Conservation (phyloP, 192 early-diverging fungal genomes). For the Rhizoclosmatium sp. region DNA sequence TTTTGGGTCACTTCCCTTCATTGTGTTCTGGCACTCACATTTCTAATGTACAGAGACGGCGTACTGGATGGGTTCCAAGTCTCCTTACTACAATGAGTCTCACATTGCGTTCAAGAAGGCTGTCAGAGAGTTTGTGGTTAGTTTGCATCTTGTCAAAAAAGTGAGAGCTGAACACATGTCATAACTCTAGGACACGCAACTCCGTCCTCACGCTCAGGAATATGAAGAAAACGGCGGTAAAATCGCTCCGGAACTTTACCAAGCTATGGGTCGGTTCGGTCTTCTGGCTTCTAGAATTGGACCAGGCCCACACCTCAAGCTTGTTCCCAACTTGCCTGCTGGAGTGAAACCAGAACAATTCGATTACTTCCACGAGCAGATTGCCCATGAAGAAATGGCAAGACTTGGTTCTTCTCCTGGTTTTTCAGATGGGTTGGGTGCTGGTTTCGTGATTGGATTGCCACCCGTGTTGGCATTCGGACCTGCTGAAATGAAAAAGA, state of each 20-base stretch:
- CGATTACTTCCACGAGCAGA: constrained; percentile 63
- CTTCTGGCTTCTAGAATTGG: constrained; percentile 52
- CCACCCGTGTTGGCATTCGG: constrained; percentile 56
- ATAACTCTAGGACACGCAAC: background rate
- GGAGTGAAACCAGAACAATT: constrained; percentile 62
- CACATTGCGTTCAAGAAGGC: constrained; percentile 50
- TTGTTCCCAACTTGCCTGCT: constrained; percentile 45
- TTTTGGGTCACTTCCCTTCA: background rate
- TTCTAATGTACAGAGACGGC: constrained; percentile 49
- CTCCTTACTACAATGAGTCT: constrained; percentile 55
- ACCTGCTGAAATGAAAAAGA: constrained; percentile 45
- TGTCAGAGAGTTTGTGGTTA: constrained; percentile 46
- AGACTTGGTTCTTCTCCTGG: constrained; percentile 43
- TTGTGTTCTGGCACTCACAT: background rate
- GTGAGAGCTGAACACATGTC: background rate
- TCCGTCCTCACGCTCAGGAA: constrained; percentile 20
- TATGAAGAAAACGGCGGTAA: constrained; percentile 25
- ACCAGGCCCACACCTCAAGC: constrained; percentile 57
- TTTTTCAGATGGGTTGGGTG: constrained; percentile 41
- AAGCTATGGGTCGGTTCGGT: constrained; percentile 54
- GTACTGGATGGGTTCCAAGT: constrained; percentile 44
- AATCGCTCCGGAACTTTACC: constrained; percentile 38
- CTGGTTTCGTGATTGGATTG: constrained; percentile 51
- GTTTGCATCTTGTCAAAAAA: background rate
- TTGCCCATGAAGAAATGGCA: constrained; percentile 53